Base-by-base conservation (phyloP, 257 asterid species). In the Dorcoceras hygrometricum region DNA sequence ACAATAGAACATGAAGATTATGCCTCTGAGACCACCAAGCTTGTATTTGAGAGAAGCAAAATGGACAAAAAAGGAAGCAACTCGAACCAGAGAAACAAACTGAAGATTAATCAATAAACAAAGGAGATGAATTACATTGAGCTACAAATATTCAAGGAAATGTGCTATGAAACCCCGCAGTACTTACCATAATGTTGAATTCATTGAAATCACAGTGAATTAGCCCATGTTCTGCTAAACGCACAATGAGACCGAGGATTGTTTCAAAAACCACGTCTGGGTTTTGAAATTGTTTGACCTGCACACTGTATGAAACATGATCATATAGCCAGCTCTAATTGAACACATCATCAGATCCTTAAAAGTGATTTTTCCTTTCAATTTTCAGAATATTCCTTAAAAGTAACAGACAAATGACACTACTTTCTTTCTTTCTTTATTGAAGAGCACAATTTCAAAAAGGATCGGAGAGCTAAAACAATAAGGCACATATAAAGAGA, bases 181-280 rank as follows among this genome's bases (percentile, higher is more conserved):
- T 36, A 62, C 70, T 63, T 81, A 89, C 98, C 96, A 93, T 90
- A 27, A 93, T 93, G 77, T 93, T 90, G 69, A 93, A 93, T 70
- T 90, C 99, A 70, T 93, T 93, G 76, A 93, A 93, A 77, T 93
- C 99, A 23, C 99, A 93, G 71, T 93, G 99, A 68, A 93, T 93
- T 61, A 93, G 95, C 29, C 99, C 99, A 54, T 93, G 95, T 84
- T 93, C 99, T 26, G 99, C 96, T 65, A 93, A 77, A 62, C 96
- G 97, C 82, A 85, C 82, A 62, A 93, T 86, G 68, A 87, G 87
- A 77, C 89, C 86, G 66, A 88, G 81, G 69, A 93, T 82, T 26
- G 84, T 86, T 72, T 93, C 96, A 75, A 90, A 90, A 57, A 90
- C 83, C 16, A 71, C 75, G 31, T 90, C 96, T 53, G 95, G 90